Conservation (phyloP, 1,284 basidiomycete genomes). For the Sphaerobolus stellatus region DNA sequence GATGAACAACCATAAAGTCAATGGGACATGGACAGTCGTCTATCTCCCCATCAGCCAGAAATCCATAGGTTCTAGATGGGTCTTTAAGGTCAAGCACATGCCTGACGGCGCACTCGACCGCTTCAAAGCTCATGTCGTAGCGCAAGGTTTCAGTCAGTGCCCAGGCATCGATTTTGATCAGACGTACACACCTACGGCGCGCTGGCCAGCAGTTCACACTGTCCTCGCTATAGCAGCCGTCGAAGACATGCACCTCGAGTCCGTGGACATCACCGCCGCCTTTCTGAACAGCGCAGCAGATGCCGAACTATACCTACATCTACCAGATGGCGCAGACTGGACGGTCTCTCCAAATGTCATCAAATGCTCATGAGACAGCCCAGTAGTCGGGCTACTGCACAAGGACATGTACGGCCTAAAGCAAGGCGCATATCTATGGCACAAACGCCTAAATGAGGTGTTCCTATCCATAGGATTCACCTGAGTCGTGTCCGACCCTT, state of each 20-base stretch:
- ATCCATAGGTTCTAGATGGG: background rate
- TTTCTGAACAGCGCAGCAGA: constrained; percentile 33
- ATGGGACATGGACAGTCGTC: background rate
- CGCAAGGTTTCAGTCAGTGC: constrained; percentile 10
- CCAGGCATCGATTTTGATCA: constrained; percentile 35
- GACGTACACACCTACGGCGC: constrained; percentile 29
- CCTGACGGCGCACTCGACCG: background rate
- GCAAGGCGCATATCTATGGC: constrained; percentile 37
- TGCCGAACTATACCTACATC: constrained; percentile 33
- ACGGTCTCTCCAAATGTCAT: constrained; percentile 28
- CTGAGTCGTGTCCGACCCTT: background rate
- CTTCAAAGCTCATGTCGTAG: constrained; percentile 13
- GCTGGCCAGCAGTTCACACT: constrained; percentile 20
- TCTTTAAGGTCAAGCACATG: background rate
- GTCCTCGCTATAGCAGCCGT: constrained; percentile 25
- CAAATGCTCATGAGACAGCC: no score
- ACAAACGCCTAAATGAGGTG: constrained; percentile 24
- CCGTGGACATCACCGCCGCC: constrained; percentile 37
- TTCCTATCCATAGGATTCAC: constrained; percentile 18
- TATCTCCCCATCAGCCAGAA: background rate
- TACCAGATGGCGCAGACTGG: constrained; percentile 33
- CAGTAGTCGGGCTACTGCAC: constrained; percentile 10
- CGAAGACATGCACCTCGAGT: constrained; percentile 34
- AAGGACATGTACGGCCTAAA: constrained; percentile 39
- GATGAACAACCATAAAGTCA: constrained; percentile 5